Percentiles rank a stretch among this genome's conserved stretches.
Conservation (phyloP, 352 stramenopile genomes). For the Phytophthora vignae region DNA sequence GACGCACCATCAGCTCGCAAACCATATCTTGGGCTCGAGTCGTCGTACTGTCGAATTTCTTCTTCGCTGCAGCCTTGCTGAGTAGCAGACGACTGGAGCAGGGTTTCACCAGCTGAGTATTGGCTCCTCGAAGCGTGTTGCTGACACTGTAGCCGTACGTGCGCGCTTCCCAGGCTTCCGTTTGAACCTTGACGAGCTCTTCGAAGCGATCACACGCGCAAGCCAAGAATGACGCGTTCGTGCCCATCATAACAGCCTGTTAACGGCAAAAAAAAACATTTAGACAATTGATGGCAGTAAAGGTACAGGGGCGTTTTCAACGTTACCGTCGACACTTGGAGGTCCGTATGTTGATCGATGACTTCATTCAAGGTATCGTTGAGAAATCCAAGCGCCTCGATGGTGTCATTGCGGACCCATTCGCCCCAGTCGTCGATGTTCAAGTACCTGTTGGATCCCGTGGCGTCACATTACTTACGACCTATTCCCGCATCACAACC, state of each 20-base stretch:
- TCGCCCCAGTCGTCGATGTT: slow-evolving; percentile 87
- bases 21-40: slow-evolving; percentile 85
- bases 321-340: slow-evolving; percentile 79
- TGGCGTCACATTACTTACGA: background rate
- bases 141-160: slow-evolving; percentile 80
- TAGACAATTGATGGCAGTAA: background rate
- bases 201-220: slow-evolving; percentile 76
- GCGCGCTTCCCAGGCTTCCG: slow-evolving; percentile 70
- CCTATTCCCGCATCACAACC: background rate
- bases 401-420: slow-evolving; percentile 77
- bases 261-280: background rate
- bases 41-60: slow-evolving; percentile 85
- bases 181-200: slow-evolving; percentile 68
- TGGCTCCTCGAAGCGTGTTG: slow-evolving; percentile 56
- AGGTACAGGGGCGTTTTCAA: background rate
- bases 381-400: slow-evolving; percentile 72
- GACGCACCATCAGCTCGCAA: slow-evolving; percentile 80
- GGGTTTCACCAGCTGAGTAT: slow-evolving; percentile 50
- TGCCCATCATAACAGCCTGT: slow-evolving; percentile 76
- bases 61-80: slow-evolving; percentile 77
- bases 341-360: slow-evolving; percentile 75
- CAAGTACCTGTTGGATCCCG: slow-evolving; percentile 48
- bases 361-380: slow-evolving; percentile 81
- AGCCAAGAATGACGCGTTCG: slow-evolving; percentile 76
- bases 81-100: slow-evolving; percentile 59